Base-by-base conservation (phyloP, 2,329 filamentous ascomycete genomes). In the Fusarium abutilonis region DNA sequence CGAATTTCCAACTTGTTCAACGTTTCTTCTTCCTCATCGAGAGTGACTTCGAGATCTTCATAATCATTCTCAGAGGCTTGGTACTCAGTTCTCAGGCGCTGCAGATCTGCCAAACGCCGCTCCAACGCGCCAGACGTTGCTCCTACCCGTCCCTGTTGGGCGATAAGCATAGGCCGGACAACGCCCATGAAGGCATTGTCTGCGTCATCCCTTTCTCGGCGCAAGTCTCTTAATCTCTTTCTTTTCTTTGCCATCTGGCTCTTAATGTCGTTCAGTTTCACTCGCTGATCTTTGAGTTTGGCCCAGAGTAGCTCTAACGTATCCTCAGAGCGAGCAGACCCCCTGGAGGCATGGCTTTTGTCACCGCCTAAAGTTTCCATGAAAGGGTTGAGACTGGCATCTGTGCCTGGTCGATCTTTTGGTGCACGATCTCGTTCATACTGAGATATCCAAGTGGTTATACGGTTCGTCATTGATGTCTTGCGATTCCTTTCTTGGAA, bases 111-210 rank as follows among this genome's bases (percentile, higher is more conserved):
- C 38, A 79, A 64, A 9, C 68, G 67, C 15, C 67, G 62, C 17
- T 74, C 67, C 13, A 79, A 52, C 1, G 68, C 35, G 10, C 69
- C 60, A 6, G 65, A 45, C 1, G 72, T 60, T 13, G 68, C 57
- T 8, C 63, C 55, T 9, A 61, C 49, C 19, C 60, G 43, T 19
- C 66, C 63, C 13, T 59, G 55, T 17, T 67, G 69, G 42, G 64
- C 71, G 17, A 77, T 66, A 4, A 79, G 66, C 21, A 78, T 68
- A 1, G 75, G 76, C 4, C 78, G 72, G 17, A 79, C 60, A 14
- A 75, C 60, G 26, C 71, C 70, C 76, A 79, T 78, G 41, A 79
- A 77, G 1, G 69, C 69, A 59, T 79, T 79, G 44, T 79, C 78
- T 6, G 75, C 71, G 23, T 73, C 69, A 35, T 77, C 73, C 47